Evolutionary conservation across 176 grass and related monocot genomes (phyloP), one percentile per base, ranked within the genome.

Genomic region (Carex myosuroides): DNA sequence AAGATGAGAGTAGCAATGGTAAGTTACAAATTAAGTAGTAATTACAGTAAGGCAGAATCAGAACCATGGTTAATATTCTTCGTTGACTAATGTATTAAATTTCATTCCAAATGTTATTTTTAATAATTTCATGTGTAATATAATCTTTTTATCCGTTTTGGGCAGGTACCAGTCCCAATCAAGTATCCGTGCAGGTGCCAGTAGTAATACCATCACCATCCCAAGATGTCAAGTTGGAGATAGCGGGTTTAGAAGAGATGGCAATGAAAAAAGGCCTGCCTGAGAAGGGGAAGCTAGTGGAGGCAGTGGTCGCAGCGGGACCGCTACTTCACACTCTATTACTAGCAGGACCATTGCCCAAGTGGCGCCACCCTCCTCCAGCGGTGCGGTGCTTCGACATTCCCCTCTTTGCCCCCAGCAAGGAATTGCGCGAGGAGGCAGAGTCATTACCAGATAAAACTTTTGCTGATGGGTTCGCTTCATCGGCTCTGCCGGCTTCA

Each of bases 361-460:
- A 88, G 85, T 99, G 96, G 96, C 93, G 91, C 42, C 96, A 95
- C 87, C 96, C 96, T 0, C 96, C 96, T 10, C 93, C 92, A 2
- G 58, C 87, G 0, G 74, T 88, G 14, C 85, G 89, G 46, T 75
- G 83, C 53, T 83, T 84, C 74, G 89, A 93, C 81, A 95, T 99
- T 68, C 96, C 96, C 14, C 89, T 91, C 3, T 92, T 92, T 81
- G 87, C 81, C n/a, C 87, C 92, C 14, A 63, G 76, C 12, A 83
- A 26, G 5, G 82, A 79, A 2, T 85, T 75, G n/a, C 62, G 81
- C 0, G 73, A 22, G 20, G 82, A 78, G 5, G 60, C 63, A 24
- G 83, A 88, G 67, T 84, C 60, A 11, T n/a, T 78, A 12, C 56
- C 32, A 33, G 73, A 55, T 30, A 88, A 90, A 81, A 86, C 86